Evolutionary conservation across 225 moss, liverwort and hornwort species (phyloP), one percentile per base, ranked within the genome.

Genomic region (Bryoerythrophyllum caledonicum): DNA sequence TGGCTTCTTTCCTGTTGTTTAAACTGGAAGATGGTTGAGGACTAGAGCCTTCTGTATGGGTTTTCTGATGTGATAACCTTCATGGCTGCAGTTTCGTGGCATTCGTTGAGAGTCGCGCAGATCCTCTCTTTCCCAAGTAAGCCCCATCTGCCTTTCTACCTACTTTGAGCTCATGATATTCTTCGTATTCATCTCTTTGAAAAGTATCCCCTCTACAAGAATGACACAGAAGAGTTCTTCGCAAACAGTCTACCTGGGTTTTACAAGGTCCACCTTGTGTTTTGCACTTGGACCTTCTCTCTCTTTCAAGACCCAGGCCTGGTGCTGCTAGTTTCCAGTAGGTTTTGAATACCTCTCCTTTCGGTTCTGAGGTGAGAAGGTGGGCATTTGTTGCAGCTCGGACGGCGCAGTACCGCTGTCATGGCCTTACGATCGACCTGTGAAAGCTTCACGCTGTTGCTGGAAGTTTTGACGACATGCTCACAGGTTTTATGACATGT

Each of bases 71-170:
- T 81, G 51, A 23, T 74, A 8, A 49, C 10, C 46, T 54, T 64
- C 20, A 62, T 79, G 67, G 63, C 66, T 81, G 82, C 82, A 89
- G 89, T 76, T 68, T 89, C 65, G 82, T 86, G 75, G 68, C 60
- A 17, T 75, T 80, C 66, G 79, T 89, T 63, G 82, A 80, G 74
- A 80, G 67, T 76, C 77, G 77, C 64, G 27, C 69, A 57, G 89
- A 89, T 82, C 84, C 86, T 77, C 84, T 89, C 61, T 77, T 89
- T 14, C 84, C 82, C 24, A 73, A 72, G 89, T 89, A 86, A 86
- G 89, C 54, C 19, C 37, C 58, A 53, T 46, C 52, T 56, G 30
- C 49, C 32, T 38, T 26, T 63, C 59, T 76, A 15, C 46, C 59
- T 23, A 13, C 20, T 16, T 63, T 51, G 48, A 17, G 48, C 19